phyloP scores from a whole-genome alignment of 441 rosid species.

The Geranium incanum region DNA sequence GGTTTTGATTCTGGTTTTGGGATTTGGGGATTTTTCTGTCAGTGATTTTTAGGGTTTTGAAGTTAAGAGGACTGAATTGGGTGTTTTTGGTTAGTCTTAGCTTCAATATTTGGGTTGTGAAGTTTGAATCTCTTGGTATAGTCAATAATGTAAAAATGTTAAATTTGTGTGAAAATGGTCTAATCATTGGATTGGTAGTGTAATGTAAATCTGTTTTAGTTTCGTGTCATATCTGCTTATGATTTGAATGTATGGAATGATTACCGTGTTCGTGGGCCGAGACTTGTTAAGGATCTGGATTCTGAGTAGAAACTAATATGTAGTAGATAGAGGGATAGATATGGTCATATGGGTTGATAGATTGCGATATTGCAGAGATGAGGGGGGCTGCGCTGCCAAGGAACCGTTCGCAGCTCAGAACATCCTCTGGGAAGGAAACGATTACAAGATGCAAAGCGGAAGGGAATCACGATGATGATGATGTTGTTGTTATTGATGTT shows the following conservation, averaged over 20 bases:
- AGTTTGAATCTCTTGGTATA: neutral
- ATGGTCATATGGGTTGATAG: neutral
- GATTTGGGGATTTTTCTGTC: neutral
- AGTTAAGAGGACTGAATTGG: neutral
- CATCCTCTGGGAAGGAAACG: neutral
- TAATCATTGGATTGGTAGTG: neutral
- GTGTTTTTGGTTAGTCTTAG: neutral
- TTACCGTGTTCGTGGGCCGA: no score
- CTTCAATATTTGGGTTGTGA: neutral
- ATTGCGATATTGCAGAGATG: neutral
- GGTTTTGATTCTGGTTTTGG: neutral
- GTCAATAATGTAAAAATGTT: neutral
- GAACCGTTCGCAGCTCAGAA: neutral
- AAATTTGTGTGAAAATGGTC: neutral
- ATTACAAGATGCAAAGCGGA: neutral
- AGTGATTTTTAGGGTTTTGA: neutral
- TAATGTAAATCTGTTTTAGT: neutral
- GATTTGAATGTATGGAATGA: neutral
- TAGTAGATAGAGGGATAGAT: neutral
- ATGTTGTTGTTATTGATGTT: conserved; percentile 1
- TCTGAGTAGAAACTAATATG: neutral
- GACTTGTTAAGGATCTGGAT: neutral
- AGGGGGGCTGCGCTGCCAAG: conserved; percentile 6
- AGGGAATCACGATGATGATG: neutral
- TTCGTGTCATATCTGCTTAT: neutral